Conservation (phyloP, 768 basidiomycete genomes). For the Postia placenta region DNA sequence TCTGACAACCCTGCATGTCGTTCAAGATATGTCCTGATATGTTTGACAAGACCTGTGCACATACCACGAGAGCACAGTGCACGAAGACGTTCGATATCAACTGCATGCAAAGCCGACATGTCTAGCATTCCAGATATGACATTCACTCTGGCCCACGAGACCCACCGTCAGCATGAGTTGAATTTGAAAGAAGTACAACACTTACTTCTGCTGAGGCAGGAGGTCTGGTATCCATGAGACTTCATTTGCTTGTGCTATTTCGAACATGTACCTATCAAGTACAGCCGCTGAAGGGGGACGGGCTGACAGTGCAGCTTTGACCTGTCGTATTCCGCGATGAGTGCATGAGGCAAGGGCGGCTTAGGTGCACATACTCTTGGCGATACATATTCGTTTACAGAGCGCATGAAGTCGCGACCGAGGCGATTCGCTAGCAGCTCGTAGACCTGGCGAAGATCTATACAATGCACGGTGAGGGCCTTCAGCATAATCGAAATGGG, state of each 20-base stretch:
- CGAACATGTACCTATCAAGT: conserved; percentile 49
- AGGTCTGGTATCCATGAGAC: conserved; percentile 61
- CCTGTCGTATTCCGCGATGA: conserved; percentile 23
- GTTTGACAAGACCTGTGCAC: conserved; percentile 11
- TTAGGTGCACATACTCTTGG: conserved; percentile 30
- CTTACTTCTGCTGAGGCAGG: conserved; percentile 58
- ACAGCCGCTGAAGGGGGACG: conserved; percentile 49
- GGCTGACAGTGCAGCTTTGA: conserved; percentile 45
- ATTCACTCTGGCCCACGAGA: conserved; percentile 35
- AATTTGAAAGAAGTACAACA: too few relatives aligned
- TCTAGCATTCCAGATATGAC: conserved; percentile 58
- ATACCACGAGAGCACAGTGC: conserved; percentile 57
- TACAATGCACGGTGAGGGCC: not conserved
- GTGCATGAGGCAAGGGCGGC: not conserved
- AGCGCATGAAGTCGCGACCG: conserved; percentile 49
- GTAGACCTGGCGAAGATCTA: conserved; percentile 55
- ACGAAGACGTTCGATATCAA: conserved; percentile 54
- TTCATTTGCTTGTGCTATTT: conserved; percentile 46
- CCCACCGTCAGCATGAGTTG: conserved; percentile 9
- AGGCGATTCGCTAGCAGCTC: conserved; percentile 50
- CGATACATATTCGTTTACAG: conserved; percentile 55
- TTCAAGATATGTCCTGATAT: not conserved
- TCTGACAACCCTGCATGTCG: conserved; percentile 56
- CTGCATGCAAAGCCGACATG: conserved; percentile 36
- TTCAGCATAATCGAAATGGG: too few relatives aligned